phyloP scores from a whole-genome alignment of 345 rosid species.

The Pugionium dolabratum region DNA sequence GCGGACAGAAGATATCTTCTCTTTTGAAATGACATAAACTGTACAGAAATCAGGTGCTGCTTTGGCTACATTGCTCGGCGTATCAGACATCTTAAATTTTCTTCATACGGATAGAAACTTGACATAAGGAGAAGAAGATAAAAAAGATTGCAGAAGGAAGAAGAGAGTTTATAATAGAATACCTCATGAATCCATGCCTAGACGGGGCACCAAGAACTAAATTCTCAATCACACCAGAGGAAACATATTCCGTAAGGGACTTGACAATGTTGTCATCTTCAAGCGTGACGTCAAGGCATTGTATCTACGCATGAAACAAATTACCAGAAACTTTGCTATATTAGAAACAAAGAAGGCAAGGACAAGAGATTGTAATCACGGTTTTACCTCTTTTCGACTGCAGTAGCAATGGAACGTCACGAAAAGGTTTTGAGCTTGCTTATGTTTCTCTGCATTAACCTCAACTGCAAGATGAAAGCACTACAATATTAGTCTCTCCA shows the following conservation, averaged over 20 bases:
- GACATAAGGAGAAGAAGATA: background rate
- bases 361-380: background rate
- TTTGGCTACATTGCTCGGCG: conserved; percentile 61
- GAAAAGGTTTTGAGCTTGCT: conserved; percentile 60
- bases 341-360: background rate
- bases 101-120: conserved; percentile 37
- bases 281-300: conserved; percentile 60
- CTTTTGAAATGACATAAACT: conserved; percentile 74
- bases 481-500: background rate
- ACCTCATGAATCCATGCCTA: conserved; percentile 74
- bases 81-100: conserved; percentile 64
- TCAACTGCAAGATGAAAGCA: conserved; percentile 29
- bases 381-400: conserved; percentile 75
- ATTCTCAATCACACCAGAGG: conserved; percentile 68
- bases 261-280: conserved; percentile 66
- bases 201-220: conserved; percentile 83
- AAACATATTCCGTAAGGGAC: conserved; percentile 70
- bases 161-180: background rate
- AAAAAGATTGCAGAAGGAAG: background rate
- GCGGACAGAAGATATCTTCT: conserved; percentile 62
- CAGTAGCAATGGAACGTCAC: conserved; percentile 83
- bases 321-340: no score
- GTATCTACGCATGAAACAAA: conserved; percentile 39
- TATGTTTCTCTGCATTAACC: conserved; percentile 41
- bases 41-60: conserved; percentile 83